These are phyloP conservation scores for Beauveria sp. DNA, from an alignment of 2,329 filamentous ascomycete species.

Conservation along the genomic window DNA sequence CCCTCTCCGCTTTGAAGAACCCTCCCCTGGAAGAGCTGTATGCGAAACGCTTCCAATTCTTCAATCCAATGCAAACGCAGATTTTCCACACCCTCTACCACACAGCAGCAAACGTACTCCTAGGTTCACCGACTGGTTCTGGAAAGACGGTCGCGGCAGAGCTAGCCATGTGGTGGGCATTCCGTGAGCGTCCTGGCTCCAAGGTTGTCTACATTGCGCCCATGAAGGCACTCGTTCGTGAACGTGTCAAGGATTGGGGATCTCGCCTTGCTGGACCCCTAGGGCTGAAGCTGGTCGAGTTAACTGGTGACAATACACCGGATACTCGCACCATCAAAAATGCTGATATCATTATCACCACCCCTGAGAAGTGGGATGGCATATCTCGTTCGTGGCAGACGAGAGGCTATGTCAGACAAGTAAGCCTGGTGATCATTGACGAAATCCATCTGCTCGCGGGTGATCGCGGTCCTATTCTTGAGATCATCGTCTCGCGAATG, in stretches of 20 bases:
- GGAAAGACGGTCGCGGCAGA: constrained; percentile 96
- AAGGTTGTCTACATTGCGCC: constrained; percentile 99
- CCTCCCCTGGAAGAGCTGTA: constrained; percentile 83
- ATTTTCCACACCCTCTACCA: constrained; percentile 97
- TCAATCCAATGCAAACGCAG: constrained; percentile 99
- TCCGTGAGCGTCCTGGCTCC: constrained; percentile 84
- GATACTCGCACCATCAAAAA: constrained; percentile 93
- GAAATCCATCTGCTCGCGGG: constrained; percentile 97
- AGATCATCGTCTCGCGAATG: constrained; percentile 93
- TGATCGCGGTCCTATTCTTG: constrained; percentile 91
- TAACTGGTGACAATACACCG: constrained; percentile 95
- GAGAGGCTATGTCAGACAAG: constrained; percentile 88
- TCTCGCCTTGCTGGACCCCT: constrained; percentile 72
- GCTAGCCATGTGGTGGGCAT: constrained; percentile 99
- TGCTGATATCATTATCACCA: constrained; percentile 96
- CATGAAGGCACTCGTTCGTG: constrained; percentile 96
- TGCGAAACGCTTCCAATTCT: constrained; percentile 80
- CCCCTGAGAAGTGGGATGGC: constrained; percentile 99
- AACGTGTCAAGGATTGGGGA: constrained; percentile 93
- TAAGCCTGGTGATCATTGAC: constrained; percentile 94
- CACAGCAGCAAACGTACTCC: constrained; percentile 81
- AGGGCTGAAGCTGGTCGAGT: constrained; percentile 83
- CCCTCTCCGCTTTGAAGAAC: constrained; percentile 82
- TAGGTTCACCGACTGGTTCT: constrained; percentile 93
- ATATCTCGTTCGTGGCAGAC: constrained; percentile 99